Evolutionary conservation across 331 rosid genomes (phyloP).

Genomic region (Pyrus hybrid): DNA sequence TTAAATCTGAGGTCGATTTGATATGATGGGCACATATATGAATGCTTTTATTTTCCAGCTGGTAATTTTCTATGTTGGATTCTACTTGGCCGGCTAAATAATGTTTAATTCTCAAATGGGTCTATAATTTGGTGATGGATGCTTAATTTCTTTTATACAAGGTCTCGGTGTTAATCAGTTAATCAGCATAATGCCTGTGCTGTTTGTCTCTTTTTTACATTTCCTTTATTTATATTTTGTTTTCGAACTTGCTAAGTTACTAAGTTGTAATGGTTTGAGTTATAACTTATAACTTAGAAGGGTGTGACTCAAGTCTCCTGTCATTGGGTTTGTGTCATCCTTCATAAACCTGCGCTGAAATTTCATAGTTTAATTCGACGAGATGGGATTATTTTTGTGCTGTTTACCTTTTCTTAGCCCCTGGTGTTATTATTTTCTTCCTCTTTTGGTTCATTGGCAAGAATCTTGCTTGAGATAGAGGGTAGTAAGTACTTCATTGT

Average conservation of each 20-base stretch:
- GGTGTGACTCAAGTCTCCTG: not conserved
- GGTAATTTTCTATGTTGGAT: no score
- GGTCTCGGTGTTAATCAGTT: not conserved
- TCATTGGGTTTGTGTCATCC: not conserved
- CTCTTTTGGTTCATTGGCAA: not conserved
- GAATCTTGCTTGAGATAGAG: not conserved
- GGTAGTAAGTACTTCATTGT: not conserved
- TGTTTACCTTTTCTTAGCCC: no score
- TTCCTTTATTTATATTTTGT: not conserved
- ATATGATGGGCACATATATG: no score
- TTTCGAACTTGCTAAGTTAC: not conserved
- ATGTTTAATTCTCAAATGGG: no score
- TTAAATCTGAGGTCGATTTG: no score
- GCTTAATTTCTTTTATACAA: not conserved
- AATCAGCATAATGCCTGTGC: not conserved
- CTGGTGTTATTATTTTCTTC: no score
- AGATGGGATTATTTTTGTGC: no score
- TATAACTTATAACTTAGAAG: not conserved
- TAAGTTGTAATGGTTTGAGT: not conserved
- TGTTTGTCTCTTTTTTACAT: not conserved
- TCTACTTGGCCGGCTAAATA: no score
- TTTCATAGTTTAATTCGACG: no score
- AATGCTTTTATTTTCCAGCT: no score
- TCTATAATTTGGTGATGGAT: no score
- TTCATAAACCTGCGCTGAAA: not conserved